phyloP scores from a whole-genome alignment of 441 rosid species.

The Euphorbia corollata region DNA sequence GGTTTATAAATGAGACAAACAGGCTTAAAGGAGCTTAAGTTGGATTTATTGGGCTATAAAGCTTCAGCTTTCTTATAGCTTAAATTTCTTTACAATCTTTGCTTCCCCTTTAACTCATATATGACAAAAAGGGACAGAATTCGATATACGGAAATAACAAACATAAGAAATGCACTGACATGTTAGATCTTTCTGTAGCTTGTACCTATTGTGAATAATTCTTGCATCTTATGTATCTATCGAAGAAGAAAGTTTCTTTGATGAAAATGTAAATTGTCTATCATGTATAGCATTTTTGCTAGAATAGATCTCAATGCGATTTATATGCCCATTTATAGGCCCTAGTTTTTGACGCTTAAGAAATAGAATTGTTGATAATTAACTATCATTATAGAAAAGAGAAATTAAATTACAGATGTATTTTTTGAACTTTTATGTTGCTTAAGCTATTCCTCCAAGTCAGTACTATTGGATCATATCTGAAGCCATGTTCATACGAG shows the following conservation, averaged over 20 bases:
- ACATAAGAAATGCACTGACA: not conserved
- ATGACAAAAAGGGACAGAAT: not conserved
- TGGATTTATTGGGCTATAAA: not conserved
- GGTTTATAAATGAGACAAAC: not conserved
- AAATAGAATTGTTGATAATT: not conserved
- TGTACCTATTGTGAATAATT: not conserved
- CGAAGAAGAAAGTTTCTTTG: not conserved
- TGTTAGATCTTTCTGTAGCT: not conserved
- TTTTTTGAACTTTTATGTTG: not conserved
- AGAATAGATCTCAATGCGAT: not conserved
- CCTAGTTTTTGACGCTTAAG: not conserved
- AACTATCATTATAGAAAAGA: not conserved
- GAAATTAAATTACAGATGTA: not conserved
- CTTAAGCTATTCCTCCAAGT: no score
- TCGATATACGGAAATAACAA: not conserved
- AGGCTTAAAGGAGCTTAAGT: not conserved
- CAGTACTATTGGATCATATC: not conserved
- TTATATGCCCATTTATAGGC: not conserved
- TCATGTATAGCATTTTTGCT: not conserved
- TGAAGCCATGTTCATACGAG: not conserved
- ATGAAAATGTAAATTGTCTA: not conserved
- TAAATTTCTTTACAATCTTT: not conserved
- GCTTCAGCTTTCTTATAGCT: not conserved
- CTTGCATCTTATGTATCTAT: not conserved
- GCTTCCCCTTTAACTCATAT: slow-evolving; percentile 1